Evolutionary conservation across 352 stramenopile species (phyloP), one percentile per base, ranked within the genome.

Genomic region (Pythium plurisporium): DNA sequence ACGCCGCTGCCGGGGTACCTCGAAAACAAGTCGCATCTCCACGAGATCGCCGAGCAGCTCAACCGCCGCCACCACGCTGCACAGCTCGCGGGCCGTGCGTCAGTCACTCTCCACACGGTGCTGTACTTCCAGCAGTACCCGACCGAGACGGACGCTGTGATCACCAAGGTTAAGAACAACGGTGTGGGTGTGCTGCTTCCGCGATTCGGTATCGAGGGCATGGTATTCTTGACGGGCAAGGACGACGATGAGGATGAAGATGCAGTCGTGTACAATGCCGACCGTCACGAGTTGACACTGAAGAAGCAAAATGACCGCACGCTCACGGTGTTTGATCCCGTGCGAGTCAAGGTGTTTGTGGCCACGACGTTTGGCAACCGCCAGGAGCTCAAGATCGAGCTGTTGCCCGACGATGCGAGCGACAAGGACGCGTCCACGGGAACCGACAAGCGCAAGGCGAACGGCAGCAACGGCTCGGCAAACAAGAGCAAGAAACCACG

Each of bases 121-220:
- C 83, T 99, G 27, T 99, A 99, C 77, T 99, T 99, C 79, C 65
- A 85, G 57, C 75, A 91, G 46, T 89, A 81, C 58, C 78, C 84
- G 11, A 94, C 84, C 1, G 68, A 67, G 25, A 89, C 86, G 27
- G 84, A 96, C 40, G 94, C 95, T 3, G 95, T 99, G 53, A 89
- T 99, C 36, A 91, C 98, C 29, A 96, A 96, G 74, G 89, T 99
- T 17, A 90, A 93, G 70, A 91, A 95, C 51, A 97, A 96, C 50
- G 86, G 81, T n/a, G 82, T 99, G 14, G 89, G 82, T 17, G 96
- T 99, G 12, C 82, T 99, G 59, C 79, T 99, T 48, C 97, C 96
- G n/a, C 74, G 95, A 36, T 99, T 98, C 70, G 97, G 97, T 22
- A 99, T 99, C 55, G 97, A 99, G 86, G 97, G 96, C 34, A 91